Base-by-base conservation (phyloP, 345 rosid species). In the Camelina sativa region DNA sequence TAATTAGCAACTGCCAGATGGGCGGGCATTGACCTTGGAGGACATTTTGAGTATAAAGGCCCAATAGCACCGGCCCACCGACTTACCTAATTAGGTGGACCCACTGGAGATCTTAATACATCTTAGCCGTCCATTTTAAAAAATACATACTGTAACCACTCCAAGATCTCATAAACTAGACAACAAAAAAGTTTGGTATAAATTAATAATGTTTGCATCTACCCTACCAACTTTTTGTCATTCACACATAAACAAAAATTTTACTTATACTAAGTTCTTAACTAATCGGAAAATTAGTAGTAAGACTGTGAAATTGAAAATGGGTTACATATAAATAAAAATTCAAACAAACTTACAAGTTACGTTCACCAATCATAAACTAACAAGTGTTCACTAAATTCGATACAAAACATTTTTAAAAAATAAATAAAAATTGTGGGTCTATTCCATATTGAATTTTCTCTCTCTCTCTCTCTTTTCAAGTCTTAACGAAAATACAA, bases 171-270 rank as follows among this genome's bases (percentile, higher is more conserved):
- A 28, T 47, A 37, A 16, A 6, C 80, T 62, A 20, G 22, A 2
- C 34, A 76, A 63, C 71, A 76, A 17, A 76, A 76, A 64, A 56
- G 76, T 76, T 70, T 71, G 72, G 76, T 68, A 23, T 37, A 17
- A 55, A 64, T 71, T 64, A 64, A 71, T 76, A 76, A 64, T 76
- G 71, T 56, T 58, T 48, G 66, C 65, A 55, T 71, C 76, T 71
- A 64, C 61, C 41, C 17, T 57, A 65, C 67, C 65, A 56, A 56
- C 60, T 56, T 47, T 69, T 51, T 63, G 30, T 37, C 57, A 61
- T 76, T 53, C 58, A 62, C 11, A 62, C 20, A 68, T 34, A 61
- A 61, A 68, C 57, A 68, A 76, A 69, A 60, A 28, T 28, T 65
- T 19, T 57, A 57, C 11, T 7, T 65, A 74, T 65, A 37, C 47